Evolutionary conservation across 305 asterid species (phyloP).

Genomic region (Solanum hybrid): DNA sequence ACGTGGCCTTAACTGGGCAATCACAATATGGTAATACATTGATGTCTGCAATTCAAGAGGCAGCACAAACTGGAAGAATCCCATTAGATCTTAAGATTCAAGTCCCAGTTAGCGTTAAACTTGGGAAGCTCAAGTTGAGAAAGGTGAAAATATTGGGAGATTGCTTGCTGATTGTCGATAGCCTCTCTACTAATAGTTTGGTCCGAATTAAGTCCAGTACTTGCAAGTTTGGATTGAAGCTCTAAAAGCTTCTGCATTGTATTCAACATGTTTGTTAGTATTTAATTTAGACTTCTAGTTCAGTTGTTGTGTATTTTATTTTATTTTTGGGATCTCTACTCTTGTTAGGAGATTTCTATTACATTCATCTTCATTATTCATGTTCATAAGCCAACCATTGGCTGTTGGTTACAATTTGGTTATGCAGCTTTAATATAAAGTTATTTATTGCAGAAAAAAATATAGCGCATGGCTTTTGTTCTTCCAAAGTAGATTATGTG

Average conservation of each 20-base stretch:
- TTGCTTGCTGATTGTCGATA: conserved; percentile 76
- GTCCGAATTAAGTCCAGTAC: conserved; percentile 64
- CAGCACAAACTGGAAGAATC: conserved; percentile 72
- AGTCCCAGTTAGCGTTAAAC: conserved; percentile 66
- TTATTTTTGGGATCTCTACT: background rate
- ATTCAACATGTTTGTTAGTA: background rate
- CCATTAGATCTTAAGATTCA: conserved; percentile 76
- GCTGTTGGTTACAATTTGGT: background rate
- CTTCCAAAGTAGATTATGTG: background rate
- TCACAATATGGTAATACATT: conserved; percentile 59
- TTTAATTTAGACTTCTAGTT: background rate
- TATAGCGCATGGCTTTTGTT: background rate
- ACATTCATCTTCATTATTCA: background rate
- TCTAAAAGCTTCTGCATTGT: conserved; percentile 19
- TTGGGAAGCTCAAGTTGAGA: conserved; percentile 60
- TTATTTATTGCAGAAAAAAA: background rate
- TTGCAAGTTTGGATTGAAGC: conserved; percentile 62
- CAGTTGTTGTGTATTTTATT: background rate
- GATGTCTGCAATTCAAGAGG: conserved; percentile 72
- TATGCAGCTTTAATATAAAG: background rate
- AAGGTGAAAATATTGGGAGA: conserved; percentile 60
- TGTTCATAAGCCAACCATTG: background rate
- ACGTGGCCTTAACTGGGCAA: conserved; percentile 54
- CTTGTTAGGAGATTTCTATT: background rate
- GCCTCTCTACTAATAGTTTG: conserved; percentile 55